These are phyloP conservation scores for Podila horticola DNA, from an alignment of 192 early-diverging fungal species.

Conservation along the genomic window DNA sequence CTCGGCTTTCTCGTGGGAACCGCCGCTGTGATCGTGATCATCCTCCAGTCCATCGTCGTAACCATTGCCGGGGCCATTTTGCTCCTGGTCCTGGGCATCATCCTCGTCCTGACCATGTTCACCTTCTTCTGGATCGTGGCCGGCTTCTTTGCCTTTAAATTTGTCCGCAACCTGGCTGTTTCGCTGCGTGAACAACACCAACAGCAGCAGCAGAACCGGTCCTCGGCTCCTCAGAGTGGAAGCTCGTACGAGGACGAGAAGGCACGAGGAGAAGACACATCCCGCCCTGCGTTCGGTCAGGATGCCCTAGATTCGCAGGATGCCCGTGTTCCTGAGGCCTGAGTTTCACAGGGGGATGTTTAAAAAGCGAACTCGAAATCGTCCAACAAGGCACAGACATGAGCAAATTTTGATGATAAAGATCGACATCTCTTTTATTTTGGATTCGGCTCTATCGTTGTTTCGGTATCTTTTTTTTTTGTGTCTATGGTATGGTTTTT, in stretches of 20 bases:
- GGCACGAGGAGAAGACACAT: no score
- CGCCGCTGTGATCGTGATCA: constrained; percentile 15
- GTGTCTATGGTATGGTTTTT: background rate
- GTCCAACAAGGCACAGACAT: no score
- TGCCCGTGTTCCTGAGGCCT: background rate
- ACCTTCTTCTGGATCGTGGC: constrained; percentile 22
- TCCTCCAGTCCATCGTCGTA: constrained; percentile 34
- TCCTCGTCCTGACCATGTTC: constrained; percentile 28
- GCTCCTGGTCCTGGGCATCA: constrained; percentile 27
- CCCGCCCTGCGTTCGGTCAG: background rate
- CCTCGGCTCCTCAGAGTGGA: background rate
- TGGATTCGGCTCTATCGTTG: no score
- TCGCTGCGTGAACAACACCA: constrained; percentile 6
- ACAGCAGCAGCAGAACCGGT: background rate
- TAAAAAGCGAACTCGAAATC: no score
- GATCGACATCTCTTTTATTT: no score
- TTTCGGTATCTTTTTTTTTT: no score
- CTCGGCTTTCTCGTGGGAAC: constrained; percentile 21
- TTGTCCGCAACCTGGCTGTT: background rate
- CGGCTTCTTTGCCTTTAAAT: constrained; percentile 24
- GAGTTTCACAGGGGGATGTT: background rate
- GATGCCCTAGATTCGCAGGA: background rate
- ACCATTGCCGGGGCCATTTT: constrained; percentile 27
- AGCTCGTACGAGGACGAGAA: no score
- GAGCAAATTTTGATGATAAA: no score